phyloP scores from a whole-genome alignment of 768 basidiomycete species.

The Suillus placidus region DNA sequence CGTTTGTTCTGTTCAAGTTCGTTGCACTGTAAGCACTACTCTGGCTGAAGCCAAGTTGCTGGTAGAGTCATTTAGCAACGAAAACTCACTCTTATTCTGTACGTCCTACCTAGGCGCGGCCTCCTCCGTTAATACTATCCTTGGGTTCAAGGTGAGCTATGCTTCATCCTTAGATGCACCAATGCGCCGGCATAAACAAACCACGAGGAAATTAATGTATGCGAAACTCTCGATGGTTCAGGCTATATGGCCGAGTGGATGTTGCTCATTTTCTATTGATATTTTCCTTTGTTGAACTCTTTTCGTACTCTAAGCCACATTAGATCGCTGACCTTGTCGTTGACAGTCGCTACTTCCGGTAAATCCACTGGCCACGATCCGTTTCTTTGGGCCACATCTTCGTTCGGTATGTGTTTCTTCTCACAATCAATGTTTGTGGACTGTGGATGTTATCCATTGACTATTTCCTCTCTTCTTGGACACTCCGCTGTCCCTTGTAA shows the following conservation, averaged over 20 bases:
- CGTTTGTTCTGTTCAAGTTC: slow-evolving; percentile 45
- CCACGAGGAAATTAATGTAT: slow-evolving; percentile 25
- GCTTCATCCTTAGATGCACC: slow-evolving; percentile 12
- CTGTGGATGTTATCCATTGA: slow-evolving; percentile 16
- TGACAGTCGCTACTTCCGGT: slow-evolving; percentile 26
- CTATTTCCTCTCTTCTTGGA: slow-evolving; percentile 12
- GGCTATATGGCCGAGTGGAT: slow-evolving; percentile 24
- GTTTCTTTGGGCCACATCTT: slow-evolving; percentile 23
- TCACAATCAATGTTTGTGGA: slow-evolving; percentile 17
- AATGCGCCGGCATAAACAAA: slow-evolving; percentile 21
- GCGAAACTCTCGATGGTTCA: slow-evolving; percentile 21
- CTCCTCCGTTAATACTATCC: slow-evolving; percentile 69
- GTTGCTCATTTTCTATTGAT: background rate
- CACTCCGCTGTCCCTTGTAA: background rate
- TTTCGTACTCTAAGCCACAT: slow-evolving; percentile 19
- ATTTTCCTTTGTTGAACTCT: slow-evolving; percentile 15
- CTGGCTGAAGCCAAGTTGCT: slow-evolving; percentile 11
- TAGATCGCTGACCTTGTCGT: slow-evolving; percentile 23
- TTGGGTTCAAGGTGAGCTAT: slow-evolving; percentile 55
- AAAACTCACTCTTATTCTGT: slow-evolving; percentile 15
- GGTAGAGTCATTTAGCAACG: slow-evolving; percentile 6
- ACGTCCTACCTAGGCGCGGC: slow-evolving; percentile 55
- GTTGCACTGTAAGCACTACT: slow-evolving; percentile 29
- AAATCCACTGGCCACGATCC: slow-evolving; percentile 24
- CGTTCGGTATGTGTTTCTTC: slow-evolving; percentile 35